Base-by-base conservation (phyloP, 441 rosid species). In the Euphorbia celastroides region DNA sequence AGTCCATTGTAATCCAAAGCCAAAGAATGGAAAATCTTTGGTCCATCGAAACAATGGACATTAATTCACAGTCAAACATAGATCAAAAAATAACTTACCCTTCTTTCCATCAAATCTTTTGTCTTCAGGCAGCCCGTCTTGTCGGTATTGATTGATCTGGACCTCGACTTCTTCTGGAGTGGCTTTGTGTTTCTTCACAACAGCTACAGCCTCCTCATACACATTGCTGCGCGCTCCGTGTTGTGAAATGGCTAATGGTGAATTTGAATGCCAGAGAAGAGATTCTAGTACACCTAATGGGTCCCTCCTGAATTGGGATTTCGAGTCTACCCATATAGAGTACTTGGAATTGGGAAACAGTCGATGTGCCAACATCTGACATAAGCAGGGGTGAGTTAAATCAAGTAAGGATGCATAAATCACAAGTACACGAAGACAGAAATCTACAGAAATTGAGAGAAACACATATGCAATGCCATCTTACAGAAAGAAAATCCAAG, bases 181-280 rank as follows among this genome's bases (percentile, higher is more conserved):
- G 57, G 99, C 99, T 84, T 94, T 94, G 73, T 94, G 85, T 82
- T 94, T 94, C 75, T 77, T 75, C 19, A 94, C 87, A 22, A 94
- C 98, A 69, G 97, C 99, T 62, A 82, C 83, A 17, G 97, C 99
- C 79, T 92, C 99, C 42, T 94, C 99, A 70, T 94, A 92, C 66
- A 94, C 93, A 48, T 86, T 94, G 64, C 97, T 83, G 62, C 99
- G 94, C 77, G 96, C 99, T 79, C 99, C 99, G 70, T 94, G 98
- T 74, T 89, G 93, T 62, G 98, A 94, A 61, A 94, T 94, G 62
- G 96, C 99, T 71, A 94, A 83, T 28, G 80, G 84, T 31, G 92
- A 94, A 78, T 87, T 90, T 72, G 88, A 77, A 65, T 90, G 91
- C 97, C 96, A 92, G 58, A 94, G 92, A 69, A 94, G 93, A 26